phyloP scores from a whole-genome alignment of 768 basidiomycete species.

The Crucibulum laeve region DNA sequence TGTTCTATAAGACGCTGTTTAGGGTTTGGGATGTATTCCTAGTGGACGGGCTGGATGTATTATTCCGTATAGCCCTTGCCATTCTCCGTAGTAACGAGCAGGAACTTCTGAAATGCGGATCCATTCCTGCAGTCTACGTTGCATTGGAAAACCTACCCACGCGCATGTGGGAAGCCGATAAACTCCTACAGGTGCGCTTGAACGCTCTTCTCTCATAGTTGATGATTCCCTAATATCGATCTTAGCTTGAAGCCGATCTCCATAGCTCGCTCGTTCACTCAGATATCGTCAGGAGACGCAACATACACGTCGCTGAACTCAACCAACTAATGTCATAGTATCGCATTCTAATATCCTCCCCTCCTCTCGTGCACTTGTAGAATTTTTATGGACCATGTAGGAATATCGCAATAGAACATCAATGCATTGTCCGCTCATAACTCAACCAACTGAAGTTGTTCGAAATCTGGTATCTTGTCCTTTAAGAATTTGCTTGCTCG shows the following conservation, averaged over 20 bases:
- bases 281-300: slow-evolving; percentile 53
- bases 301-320: slow-evolving; percentile 44
- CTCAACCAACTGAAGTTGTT: background rate
- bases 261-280: slow-evolving; percentile 45
- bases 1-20: slow-evolving; percentile 69
- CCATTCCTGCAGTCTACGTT: slow-evolving; percentile 86
- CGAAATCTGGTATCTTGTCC: background rate
- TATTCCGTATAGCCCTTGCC: slow-evolving; percentile 86
- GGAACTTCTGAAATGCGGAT: slow-evolving; percentile 80
- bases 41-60: slow-evolving; percentile 86
- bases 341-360: background rate
- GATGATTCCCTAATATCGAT: slow-evolving; percentile 24
- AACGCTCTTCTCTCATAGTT: slow-evolving; percentile 14
- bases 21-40: slow-evolving; percentile 96
- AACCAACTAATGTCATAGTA: slow-evolving; percentile 31
- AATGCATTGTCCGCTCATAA: too few relatives aligned
- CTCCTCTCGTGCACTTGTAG: background rate
- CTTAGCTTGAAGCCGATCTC: slow-evolving; percentile 55
- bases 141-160: slow-evolving; percentile 87
- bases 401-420: too few relatives aligned
- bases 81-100: slow-evolving; percentile 81
- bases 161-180: slow-evolving; percentile 91
- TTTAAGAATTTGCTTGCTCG: background rate
- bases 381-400: background rate
- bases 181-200: slow-evolving; percentile 79